phyloP scores from a whole-genome alignment of 2,329 filamentous ascomycete genomes.

The Aurifilum marmelostoma region DNA sequence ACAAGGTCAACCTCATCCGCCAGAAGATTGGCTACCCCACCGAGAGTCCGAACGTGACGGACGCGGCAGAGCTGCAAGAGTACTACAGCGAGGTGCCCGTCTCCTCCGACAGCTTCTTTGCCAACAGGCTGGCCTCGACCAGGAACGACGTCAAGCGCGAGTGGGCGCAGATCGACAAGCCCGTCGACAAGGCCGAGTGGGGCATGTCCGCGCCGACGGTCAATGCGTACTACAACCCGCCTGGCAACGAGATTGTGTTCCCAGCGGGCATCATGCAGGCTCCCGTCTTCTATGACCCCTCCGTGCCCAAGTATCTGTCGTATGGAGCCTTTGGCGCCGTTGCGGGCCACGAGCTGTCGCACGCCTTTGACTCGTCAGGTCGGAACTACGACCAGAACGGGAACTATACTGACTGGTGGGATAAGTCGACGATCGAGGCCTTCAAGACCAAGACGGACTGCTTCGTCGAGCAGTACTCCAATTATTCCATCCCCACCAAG shows the following conservation, averaged over 20 bases:
- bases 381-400: slow-evolving; percentile 67
- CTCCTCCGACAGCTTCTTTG: slow-evolving; percentile 56
- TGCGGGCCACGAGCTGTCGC: slow-evolving; percentile 70
- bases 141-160: slow-evolving; percentile 50
- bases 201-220: slow-evolving; percentile 62
- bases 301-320: slow-evolving; percentile 65
- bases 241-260: slow-evolving; percentile 70
- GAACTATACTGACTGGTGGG: slow-evolving; percentile 70
- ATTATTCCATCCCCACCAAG: slow-evolving; percentile 61
- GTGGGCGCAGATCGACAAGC: slow-evolving; percentile 63
- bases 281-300: slow-evolving; percentile 62
- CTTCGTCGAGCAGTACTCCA: slow-evolving; percentile 68
- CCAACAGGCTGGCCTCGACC: slow-evolving; percentile 58
- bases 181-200: slow-evolving; percentile 64
- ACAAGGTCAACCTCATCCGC: slow-evolving; percentile 68
- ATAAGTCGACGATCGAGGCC: slow-evolving; percentile 57
- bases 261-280: slow-evolving; percentile 72
- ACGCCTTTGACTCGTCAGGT: slow-evolving; percentile 70
- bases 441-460: slow-evolving; percentile 65
- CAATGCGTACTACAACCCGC: slow-evolving; percentile 69
- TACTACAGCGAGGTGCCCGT: slow-evolving; percentile 62
- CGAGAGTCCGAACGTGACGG: slow-evolving; percentile 61
- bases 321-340: slow-evolving; percentile 72
- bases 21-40: slow-evolving; percentile 72
- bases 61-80: slow-evolving; percentile 56